A percentile compares a stretch with the other conserved stretches of the same genome.
These are phyloP conservation scores for Cercospora sojina DNA, from an alignment of 2,329 filamentous ascomycete species.

Conservation along the genomic window DNA sequence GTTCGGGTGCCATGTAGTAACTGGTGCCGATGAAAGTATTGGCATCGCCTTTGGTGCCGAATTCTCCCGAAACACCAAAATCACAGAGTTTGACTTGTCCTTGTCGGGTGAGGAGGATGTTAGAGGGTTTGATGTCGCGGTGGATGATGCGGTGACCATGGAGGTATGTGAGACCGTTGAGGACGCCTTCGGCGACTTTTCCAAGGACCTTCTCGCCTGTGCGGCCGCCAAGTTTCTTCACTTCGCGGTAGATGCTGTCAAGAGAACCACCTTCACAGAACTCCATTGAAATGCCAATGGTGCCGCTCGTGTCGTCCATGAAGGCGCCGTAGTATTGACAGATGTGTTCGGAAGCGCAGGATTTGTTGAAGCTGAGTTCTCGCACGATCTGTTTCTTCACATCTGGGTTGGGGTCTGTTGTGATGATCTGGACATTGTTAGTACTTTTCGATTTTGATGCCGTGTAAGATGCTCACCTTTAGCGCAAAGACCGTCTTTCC, in stretches of 20 bases:
- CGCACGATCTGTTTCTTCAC: slow-evolving; percentile 98
- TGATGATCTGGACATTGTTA: slow-evolving; percentile 74
- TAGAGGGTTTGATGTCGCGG: slow-evolving; percentile 97
- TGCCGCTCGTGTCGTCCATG: slow-evolving; percentile 90
- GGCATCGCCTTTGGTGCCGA: slow-evolving; percentile 96
- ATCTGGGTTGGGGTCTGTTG: slow-evolving; percentile 94
- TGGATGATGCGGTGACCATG: slow-evolving; percentile 97
- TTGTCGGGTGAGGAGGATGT: slow-evolving; percentile 87
- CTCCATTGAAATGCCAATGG: slow-evolving; percentile 98
- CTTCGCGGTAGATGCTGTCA: slow-evolving; percentile 95
- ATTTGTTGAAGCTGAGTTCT: slow-evolving; percentile 96
- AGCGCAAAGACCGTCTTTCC: slow-evolving; percentile 94
- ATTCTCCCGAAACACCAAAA: slow-evolving; percentile 96
- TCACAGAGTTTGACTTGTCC: slow-evolving; percentile 97
- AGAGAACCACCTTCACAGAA: slow-evolving; percentile 96
- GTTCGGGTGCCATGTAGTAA: slow-evolving; percentile 98
- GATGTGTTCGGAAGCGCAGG: slow-evolving; percentile 92
- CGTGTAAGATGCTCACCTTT: slow-evolving; percentile 62
- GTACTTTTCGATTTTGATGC: not conserved
- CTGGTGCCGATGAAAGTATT: slow-evolving; percentile 99
- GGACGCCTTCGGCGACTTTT: slow-evolving; percentile 91
- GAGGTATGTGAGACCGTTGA: slow-evolving; percentile 91
- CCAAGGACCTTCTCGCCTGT: slow-evolving; percentile 97
- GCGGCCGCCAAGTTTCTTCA: slow-evolving; percentile 89
- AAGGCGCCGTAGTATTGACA: slow-evolving; percentile 98